A percentile compares a stretch with the other conserved stretches of the same genome.
phyloP scores from a whole-genome alignment of 805 yeast species.

The Wickerhamomyces pijperi region DNA sequence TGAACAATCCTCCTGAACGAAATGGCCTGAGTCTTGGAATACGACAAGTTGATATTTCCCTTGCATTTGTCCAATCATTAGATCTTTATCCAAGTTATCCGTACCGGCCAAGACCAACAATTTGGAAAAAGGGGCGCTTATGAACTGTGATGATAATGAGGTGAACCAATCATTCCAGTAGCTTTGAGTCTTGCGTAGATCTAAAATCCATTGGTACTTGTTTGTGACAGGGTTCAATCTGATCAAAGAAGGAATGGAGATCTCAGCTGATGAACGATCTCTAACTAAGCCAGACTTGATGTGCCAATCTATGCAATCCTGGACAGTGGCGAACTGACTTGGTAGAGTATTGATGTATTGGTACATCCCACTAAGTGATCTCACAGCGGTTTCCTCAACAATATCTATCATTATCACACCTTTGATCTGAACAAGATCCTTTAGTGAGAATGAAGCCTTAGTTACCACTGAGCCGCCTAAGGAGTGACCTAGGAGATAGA shows the following conservation, averaged over 20 bases:
- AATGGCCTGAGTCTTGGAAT: conserved; percentile 78
- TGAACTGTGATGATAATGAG: conserved; percentile 47
- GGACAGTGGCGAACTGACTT: conserved; percentile 33
- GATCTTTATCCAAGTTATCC: conserved; percentile 72
- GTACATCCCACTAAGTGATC: conserved; percentile 57
- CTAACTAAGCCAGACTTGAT: conserved; percentile 39
- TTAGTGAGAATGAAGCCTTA: conserved; percentile 26
- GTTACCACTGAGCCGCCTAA: conserved; percentile 85
- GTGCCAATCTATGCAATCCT: conserved; percentile 77
- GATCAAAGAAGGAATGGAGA: conserved; percentile 72
- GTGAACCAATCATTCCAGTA: conserved; percentile 83
- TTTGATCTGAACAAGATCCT: conserved; percentile 23
- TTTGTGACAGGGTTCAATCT: conserved; percentile 12
- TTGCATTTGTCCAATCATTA: conserved; percentile 96
- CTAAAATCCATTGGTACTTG: conserved; percentile 47
- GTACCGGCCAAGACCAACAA: conserved; percentile 78
- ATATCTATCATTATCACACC: conserved; percentile 83
- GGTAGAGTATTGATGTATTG: conserved; percentile 62
- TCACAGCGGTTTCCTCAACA: conserved; percentile 85
- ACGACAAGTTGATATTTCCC: conserved; percentile 88
- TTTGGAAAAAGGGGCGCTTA: conserved; percentile 45
- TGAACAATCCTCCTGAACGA: conserved; percentile 89
- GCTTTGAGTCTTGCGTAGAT: conserved; percentile 46
- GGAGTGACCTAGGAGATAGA: conserved; percentile 78
- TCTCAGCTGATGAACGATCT: conserved; percentile 47